A percentile compares a stretch with the other conserved stretches of the same genome.
Evolutionary conservation across 768 basidiomycete species (phyloP).

Genomic region (Termitomyces sp.): DNA sequence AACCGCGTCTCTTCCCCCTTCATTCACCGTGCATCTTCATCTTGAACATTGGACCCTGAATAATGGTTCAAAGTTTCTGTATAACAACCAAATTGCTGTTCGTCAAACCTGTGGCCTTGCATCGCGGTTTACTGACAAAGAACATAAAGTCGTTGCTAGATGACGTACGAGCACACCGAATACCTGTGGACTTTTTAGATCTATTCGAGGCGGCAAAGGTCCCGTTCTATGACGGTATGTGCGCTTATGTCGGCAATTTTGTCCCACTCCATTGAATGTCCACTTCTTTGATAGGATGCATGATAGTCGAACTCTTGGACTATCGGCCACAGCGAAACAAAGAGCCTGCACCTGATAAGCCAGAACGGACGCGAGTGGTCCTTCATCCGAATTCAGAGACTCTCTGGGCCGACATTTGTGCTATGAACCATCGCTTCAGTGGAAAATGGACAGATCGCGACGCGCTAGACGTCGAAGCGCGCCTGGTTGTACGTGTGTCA

Average conservation of each 20-base stretch:
- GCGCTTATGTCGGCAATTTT: background rate
- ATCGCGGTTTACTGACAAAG: background rate
- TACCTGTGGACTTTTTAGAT: slow-evolving; percentile 84
- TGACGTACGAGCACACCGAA: slow-evolving; percentile 77
- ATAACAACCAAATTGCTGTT: slow-evolving; percentile 74
- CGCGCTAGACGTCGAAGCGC: slow-evolving; percentile 71
- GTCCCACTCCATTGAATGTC: background rate
- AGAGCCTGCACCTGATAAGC: slow-evolving; percentile 55
- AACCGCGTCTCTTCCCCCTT: slow-evolving; percentile 56
- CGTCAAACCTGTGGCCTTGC: slow-evolving; percentile 8
- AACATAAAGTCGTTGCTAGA: slow-evolving; percentile 65
- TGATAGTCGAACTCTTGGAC: slow-evolving; percentile 82
- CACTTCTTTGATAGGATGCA: slow-evolving; percentile 52
- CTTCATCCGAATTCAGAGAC: slow-evolving; percentile 78
- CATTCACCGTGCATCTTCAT: slow-evolving; percentile 76
- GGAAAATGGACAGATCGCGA: slow-evolving; percentile 68
- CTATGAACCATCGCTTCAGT: slow-evolving; percentile 56
- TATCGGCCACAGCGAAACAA: slow-evolving; percentile 59
- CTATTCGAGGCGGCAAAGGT: slow-evolving; percentile 70
- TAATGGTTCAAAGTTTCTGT: slow-evolving; percentile 76
- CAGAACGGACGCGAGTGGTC: slow-evolving; percentile 66
- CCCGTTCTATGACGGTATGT: slow-evolving; percentile 81
- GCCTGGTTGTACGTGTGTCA: slow-evolving; percentile 54
- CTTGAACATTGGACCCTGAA: slow-evolving; percentile 83
- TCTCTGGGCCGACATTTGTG: slow-evolving; percentile 75